phyloP scores from a whole-genome alignment of 1,284 basidiomycete species.

The Bjerkandera adusta region DNA sequence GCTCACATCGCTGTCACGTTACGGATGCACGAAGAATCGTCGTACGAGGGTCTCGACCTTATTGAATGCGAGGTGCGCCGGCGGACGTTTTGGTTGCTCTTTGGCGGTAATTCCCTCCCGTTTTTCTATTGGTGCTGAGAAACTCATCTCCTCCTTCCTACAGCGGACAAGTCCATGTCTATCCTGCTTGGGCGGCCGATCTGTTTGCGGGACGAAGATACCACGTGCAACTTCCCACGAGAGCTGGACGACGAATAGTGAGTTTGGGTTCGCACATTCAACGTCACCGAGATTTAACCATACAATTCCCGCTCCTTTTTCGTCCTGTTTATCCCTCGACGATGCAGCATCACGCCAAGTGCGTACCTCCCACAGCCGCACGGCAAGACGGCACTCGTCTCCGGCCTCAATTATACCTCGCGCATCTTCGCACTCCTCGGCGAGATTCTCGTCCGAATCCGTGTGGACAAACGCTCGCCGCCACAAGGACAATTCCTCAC shows the following conservation, averaged over 20 bases:
- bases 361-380: conserved; percentile 80
- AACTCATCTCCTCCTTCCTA: conserved; percentile 7
- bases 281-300: conserved; percentile 34
- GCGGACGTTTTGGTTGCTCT: conserved; percentile 82
- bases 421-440: conserved; percentile 82
- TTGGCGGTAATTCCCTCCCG: conserved; percentile 53
- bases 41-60: conserved; percentile 77
- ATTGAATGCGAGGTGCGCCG: conserved; percentile 83
- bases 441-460: conserved; percentile 80
- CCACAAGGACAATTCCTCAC: conserved; percentile 82
- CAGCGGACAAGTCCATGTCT: conserved; percentile 87
- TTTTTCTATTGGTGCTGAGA: not conserved
- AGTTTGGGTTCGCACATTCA: conserved; percentile 32
- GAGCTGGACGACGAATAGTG: conserved; percentile 86
- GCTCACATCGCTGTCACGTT: conserved; percentile 79
- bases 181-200: conserved; percentile 79
- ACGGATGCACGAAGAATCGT: conserved; percentile 80
- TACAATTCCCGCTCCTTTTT: conserved; percentile 24
- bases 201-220: conserved; percentile 82
- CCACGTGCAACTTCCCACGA: conserved; percentile 81
- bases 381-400: conserved; percentile 79
- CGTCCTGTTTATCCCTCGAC: conserved; percentile 12
- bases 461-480: conserved; percentile 80
- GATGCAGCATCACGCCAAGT: conserved; percentile 75
- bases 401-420: conserved; percentile 83